Percentiles rank a stretch among this genome's conserved stretches.
phyloP scores from a whole-genome alignment of 768 basidiomycete species.

The button mushroom (Agaricus bisporus) region DNA sequence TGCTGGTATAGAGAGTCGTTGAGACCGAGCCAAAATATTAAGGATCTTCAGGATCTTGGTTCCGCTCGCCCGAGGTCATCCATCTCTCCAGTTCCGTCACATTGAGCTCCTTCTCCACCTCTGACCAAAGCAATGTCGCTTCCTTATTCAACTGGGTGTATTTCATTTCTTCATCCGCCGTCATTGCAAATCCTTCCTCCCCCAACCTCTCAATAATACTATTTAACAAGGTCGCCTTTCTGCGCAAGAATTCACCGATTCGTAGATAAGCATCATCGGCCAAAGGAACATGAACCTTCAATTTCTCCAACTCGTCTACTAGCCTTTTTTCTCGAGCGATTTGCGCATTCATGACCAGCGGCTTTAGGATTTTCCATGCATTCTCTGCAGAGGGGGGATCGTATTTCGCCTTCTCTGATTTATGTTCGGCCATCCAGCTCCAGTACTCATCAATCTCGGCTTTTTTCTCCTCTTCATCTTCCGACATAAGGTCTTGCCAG shows the following conservation, averaged over 20 bases:
- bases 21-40: not conserved
- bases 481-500: not conserved
- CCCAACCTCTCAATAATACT: not conserved
- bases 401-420: not conserved
- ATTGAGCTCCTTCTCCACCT: constrained; percentile 1
- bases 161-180: not conserved
- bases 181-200: not conserved
- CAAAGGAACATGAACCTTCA: not conserved
- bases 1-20: too few relatives aligned
- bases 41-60: not conserved
- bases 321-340: not conserved
- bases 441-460: not conserved
- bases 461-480: not conserved
- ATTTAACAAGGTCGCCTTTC: not conserved
- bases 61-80: not conserved
- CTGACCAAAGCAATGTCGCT: not conserved
- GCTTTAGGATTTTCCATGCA: not conserved
- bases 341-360: not conserved
- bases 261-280: not conserved
- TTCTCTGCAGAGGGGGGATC: not conserved
- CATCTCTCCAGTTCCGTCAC: not conserved
- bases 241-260: not conserved
- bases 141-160: not conserved
- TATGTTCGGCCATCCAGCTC: not conserved
- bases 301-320: not conserved